Percentiles rank a stretch among this genome's conserved stretches.
Evolutionary conservation across 805 yeast genomes (phyloP).

Genomic region (Saitoella complicata): DNA sequence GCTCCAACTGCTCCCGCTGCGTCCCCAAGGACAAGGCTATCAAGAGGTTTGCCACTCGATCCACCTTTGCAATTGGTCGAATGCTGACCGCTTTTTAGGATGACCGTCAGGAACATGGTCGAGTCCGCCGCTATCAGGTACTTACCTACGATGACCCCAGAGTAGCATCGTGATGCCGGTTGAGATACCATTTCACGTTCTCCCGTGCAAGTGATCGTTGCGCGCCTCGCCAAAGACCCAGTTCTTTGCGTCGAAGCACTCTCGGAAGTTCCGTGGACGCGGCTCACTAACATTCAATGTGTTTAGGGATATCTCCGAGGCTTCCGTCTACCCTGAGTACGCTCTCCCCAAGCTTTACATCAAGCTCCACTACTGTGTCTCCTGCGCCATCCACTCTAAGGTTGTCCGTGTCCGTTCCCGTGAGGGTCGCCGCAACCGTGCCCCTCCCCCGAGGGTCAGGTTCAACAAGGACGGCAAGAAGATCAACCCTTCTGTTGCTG

Average conservation of each 20-base stretch:
- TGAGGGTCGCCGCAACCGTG: slow-evolving; percentile 94
- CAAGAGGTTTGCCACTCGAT: slow-evolving; percentile 78
- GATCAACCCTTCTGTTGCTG: slow-evolving; percentile 30
- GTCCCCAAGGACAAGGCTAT: slow-evolving; percentile 99
- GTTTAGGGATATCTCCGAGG: slow-evolving; percentile 99
- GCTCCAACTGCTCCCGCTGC: slow-evolving; percentile 99
- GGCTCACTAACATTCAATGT: slow-evolving; percentile 4
- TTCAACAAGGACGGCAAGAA: slow-evolving; percentile 83
- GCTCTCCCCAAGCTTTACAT: slow-evolving; percentile 99
- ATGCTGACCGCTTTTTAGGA: no score
- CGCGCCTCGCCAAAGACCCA: no score
- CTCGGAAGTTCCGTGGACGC: no score
- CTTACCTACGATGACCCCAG: no score
- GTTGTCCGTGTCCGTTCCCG: slow-evolving; percentile 99
- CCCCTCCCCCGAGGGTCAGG: slow-evolving; percentile 99
- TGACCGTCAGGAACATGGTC: slow-evolving; percentile 89
- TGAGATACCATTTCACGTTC: no score
- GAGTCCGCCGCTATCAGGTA: slow-evolving; percentile 67
- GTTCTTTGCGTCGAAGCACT: no score
- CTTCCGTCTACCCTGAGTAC: slow-evolving; percentile 97
- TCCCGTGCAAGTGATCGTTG: no score
- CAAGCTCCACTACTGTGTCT: slow-evolving; percentile 99
- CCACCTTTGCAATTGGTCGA: no score
- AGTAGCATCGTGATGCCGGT: no score
- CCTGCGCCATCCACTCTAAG: slow-evolving; percentile 99